Percentiles rank a stretch among this genome's conserved stretches.
Evolutionary conservation across 768 basidiomycete genomes (phyloP).

Genomic region (Lentinula lateritia): DNA sequence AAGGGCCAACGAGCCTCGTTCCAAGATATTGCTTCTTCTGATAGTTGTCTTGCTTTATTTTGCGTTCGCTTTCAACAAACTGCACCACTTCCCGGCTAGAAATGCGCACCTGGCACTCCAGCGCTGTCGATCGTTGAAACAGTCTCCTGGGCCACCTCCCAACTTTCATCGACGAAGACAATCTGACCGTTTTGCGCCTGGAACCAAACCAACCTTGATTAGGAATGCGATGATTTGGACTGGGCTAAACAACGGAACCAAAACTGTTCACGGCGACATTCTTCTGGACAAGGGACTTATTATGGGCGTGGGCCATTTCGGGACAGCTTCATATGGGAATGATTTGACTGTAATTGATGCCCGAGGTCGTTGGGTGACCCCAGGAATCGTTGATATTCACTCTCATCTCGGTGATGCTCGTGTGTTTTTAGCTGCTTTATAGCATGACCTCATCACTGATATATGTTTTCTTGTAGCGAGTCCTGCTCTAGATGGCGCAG

Average conservation of each 20-base stretch:
- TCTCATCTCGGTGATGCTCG: slow-evolving; percentile 37
- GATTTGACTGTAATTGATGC: slow-evolving; percentile 37
- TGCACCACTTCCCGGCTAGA: slow-evolving; percentile 36
- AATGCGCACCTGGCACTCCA: slow-evolving; percentile 54
- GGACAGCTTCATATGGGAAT: slow-evolving; percentile 6
- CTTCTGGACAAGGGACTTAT: slow-evolving; percentile 42
- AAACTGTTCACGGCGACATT: slow-evolving; percentile 40
- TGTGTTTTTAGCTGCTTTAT: neutral
- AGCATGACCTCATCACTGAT: neutral
- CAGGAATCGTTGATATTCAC: slow-evolving; percentile 41
- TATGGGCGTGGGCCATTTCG: slow-evolving; percentile 29
- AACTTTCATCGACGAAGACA: slow-evolving; percentile 16
- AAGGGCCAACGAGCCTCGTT: neutral
- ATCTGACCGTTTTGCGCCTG: slow-evolving; percentile 40
- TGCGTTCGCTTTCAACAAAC: neutral
- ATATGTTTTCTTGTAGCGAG: neutral
- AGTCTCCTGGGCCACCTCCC: slow-evolving; percentile 28
- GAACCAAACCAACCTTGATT: slow-evolving; percentile 39
- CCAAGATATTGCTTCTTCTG: neutral
- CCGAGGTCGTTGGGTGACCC: slow-evolving; percentile 54
- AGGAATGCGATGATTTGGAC: slow-evolving; percentile 62
- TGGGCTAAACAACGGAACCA: slow-evolving; percentile 39
- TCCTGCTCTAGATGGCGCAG: slow-evolving; percentile 30
- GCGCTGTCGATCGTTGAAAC: slow-evolving; percentile 50
- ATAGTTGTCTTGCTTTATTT: neutral